Evolutionary conservation across 257 asterid genomes (phyloP).

Genomic region (Solanum dulcamara): DNA sequence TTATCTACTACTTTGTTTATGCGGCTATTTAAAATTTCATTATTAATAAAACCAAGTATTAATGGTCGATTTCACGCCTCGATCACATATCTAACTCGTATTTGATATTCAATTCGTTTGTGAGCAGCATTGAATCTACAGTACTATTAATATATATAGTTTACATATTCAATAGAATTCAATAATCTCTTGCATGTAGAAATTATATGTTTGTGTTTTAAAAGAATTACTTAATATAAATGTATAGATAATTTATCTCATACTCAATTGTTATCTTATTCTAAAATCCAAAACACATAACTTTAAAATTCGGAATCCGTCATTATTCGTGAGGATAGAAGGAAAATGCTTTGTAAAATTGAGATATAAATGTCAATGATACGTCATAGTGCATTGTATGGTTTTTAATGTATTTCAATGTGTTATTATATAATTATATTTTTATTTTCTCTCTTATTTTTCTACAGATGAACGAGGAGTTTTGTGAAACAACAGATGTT

Average conservation of each 20-base stretch:
- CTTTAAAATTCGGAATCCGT: no score
- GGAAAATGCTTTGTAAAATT: background rate
- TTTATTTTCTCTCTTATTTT: background rate
- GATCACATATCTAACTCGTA: background rate
- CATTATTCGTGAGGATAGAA: background rate
- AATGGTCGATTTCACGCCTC: rapidly evolving
- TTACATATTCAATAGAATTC: no score
- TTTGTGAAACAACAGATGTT: background rate
- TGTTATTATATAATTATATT: background rate
- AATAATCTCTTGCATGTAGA: background rate
- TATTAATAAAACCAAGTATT: no score
- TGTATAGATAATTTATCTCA: background rate
- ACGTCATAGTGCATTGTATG: background rate
- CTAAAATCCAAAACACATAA: no score
- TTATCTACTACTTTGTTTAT: no score
- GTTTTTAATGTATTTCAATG: background rate
- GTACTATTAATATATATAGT: no score
- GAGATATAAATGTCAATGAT: background rate
- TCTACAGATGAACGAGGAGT: background rate
- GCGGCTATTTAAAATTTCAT: no score
- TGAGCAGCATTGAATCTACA: background rate
- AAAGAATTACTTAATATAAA: background rate
- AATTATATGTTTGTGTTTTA: background rate
- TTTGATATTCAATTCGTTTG: background rate
- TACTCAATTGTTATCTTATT: background rate